phyloP scores from a whole-genome alignment of 306 rosid genomes.

The Macrotyloma uniflorum region DNA sequence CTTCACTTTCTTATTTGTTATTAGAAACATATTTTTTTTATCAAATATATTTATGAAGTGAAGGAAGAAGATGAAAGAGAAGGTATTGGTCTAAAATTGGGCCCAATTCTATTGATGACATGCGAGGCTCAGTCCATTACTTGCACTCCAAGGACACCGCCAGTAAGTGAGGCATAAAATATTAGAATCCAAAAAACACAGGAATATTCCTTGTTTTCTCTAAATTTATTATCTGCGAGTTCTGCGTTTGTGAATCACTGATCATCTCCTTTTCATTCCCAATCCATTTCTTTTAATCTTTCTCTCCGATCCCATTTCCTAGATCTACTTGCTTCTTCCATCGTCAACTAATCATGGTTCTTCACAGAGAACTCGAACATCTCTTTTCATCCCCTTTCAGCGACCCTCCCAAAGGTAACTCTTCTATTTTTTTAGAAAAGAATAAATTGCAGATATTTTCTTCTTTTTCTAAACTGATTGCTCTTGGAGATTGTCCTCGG shows the following conservation, averaged over 20 bases:
- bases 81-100: not conserved
- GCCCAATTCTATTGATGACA: not conserved
- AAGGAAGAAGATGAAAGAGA: too few relatives aligned
- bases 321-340: slow-evolving; percentile 1
- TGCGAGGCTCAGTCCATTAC: slow-evolving; percentile 13
- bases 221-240: not conserved
- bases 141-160: not conserved
- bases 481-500: not conserved
- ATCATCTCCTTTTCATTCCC: not conserved
- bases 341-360: slow-evolving; percentile 40
- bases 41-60: too few relatives aligned
- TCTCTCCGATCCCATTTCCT: not conserved
- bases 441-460: not conserved
- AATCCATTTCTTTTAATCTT: slow-evolving; percentile 6
- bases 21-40: too few relatives aligned
- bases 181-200: not conserved
- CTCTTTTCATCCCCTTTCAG: slow-evolving; percentile 31
- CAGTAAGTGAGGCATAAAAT: not conserved
- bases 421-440: not conserved
- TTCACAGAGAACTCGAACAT: slow-evolving; percentile 47
- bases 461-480: not conserved
- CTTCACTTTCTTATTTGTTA: too few relatives aligned
- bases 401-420: slow-evolving; percentile 35
- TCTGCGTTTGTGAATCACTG: not conserved
- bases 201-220: slow-evolving; percentile 32